Percentiles rank a stretch among this genome's conserved stretches.
These are phyloP conservation scores for Picea sitchensis DNA, from an alignment of 75 land plant species.

Conservation along the genomic window DNA sequence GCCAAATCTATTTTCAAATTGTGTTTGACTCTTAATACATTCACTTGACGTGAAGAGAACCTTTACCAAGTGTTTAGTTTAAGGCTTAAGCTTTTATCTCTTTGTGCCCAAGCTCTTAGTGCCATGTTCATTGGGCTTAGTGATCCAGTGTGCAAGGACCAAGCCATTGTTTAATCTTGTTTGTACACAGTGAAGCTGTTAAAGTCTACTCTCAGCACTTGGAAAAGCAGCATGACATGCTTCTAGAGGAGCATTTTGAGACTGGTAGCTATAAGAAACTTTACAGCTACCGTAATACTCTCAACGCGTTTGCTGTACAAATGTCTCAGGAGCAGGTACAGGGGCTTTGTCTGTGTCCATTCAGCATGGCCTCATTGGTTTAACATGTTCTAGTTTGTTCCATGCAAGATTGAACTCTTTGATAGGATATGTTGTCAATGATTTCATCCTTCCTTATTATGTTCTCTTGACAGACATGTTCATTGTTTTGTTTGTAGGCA, in stretches of 20 bases:
- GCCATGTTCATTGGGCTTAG: not conserved
- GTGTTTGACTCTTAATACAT: not conserved
- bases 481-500: too few relatives aligned
- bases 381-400: not conserved
- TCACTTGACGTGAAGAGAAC: not conserved
- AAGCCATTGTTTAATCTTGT: not conserved
- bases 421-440: too few relatives aligned
- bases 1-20: not conserved
- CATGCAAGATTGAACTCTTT: too few relatives aligned
- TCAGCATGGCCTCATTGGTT: not conserved
- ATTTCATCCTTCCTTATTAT: too few relatives aligned
- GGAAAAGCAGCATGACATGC: constrained; percentile 59
- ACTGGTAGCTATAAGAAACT: constrained; percentile 57
- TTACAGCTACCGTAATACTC: constrained; percentile 74
- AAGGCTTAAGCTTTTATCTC: not conserved
- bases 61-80: not conserved
- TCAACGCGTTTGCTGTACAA: constrained; percentile 78
- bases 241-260: constrained; percentile 54
- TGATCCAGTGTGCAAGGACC: not conserved
- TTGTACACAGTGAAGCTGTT: constrained; percentile 44
- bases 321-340: constrained; percentile 67
- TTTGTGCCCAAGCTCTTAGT: not conserved
- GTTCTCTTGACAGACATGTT: too few relatives aligned
- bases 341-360: not conserved
- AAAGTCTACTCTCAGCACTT: constrained; percentile 55